phyloP scores from a whole-genome alignment of 306 rosid genomes.

The Parietaria judaica region DNA sequence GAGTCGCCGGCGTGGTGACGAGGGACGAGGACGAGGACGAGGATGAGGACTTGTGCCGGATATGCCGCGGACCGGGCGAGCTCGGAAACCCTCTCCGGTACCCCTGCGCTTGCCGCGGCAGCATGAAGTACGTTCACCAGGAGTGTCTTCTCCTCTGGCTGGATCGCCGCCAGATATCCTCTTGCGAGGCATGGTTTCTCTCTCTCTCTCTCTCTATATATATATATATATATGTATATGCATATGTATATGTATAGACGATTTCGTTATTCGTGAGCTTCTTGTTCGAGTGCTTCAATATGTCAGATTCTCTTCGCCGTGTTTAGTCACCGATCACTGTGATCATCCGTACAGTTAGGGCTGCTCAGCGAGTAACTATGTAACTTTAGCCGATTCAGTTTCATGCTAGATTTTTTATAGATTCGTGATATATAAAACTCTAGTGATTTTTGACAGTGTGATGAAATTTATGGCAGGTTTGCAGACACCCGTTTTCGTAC shows the following conservation, averaged over 20 bases:
- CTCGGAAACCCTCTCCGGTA: conserved; percentile 10
- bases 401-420: no score
- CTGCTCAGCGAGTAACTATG: no score
- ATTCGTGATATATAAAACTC: no score
- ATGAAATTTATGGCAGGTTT: conserved; percentile 9
- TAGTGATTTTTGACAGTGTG: no score
- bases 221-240: no score
- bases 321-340: no score
- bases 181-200: conserved; percentile 8
- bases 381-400: no score
- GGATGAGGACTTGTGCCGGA: conserved; percentile 13
- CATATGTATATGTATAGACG: no score
- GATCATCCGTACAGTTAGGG: background rate
- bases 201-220: background rate
- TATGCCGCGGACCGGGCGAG: conserved; percentile 12
- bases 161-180: conserved; percentile 15
- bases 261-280: background rate
- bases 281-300: background rate
- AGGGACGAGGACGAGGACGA: background rate
- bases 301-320: background rate
- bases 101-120: conserved; percentile 21
- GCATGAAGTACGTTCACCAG: conserved; percentile 15
- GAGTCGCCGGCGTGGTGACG: background rate
- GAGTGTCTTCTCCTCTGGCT: conserved; percentile 16
- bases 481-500: conserved; percentile 10